Percentiles rank a stretch among this genome's conserved stretches.
Evolutionary conservation across 2,329 filamentous ascomycete species (phyloP).

Genomic region (Aspergillus fructus): DNA sequence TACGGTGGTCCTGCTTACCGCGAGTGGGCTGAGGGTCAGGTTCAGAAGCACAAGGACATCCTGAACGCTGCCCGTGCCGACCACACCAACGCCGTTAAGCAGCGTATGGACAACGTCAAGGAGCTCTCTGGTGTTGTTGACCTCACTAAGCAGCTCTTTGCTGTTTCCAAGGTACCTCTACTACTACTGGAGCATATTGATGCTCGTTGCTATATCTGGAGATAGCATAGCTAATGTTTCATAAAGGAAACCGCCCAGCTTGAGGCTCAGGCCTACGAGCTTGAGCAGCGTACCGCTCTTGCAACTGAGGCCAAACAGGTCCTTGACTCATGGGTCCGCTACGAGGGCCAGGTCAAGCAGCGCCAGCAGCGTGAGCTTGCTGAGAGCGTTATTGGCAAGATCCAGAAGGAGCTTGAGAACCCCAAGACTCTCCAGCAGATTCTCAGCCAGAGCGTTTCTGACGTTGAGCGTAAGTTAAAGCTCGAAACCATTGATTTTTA

Average conservation of each 20-base stretch:
- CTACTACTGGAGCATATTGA: background rate
- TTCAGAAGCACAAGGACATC: slow-evolving; percentile 90
- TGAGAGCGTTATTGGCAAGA: slow-evolving; percentile 90
- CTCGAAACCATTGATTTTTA: background rate
- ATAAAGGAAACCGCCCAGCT: slow-evolving; percentile 89
- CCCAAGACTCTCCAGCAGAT: slow-evolving; percentile 97
- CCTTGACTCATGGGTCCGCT: slow-evolving; percentile 97
- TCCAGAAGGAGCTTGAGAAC: slow-evolving; percentile 97
- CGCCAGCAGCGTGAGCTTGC: slow-evolving; percentile 97
- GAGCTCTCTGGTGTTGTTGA: slow-evolving; percentile 93
- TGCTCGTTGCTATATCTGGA: background rate
- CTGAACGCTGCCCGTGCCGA: slow-evolving; percentile 90
- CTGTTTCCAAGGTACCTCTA: slow-evolving; percentile 83
- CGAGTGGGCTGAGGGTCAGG: slow-evolving; percentile 87
- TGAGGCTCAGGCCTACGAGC: slow-evolving; percentile 93
- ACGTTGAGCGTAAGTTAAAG: slow-evolving; percentile 83
- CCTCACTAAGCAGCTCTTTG: slow-evolving; percentile 94
- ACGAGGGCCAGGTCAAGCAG: slow-evolving; percentile 98
- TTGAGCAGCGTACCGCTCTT: slow-evolving; percentile 93
- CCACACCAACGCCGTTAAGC: slow-evolving; percentile 94
- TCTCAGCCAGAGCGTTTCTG: slow-evolving; percentile 90
- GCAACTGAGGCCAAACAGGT: slow-evolving; percentile 91
- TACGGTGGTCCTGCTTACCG: slow-evolving; percentile 90
- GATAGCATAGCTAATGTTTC: slow-evolving; percentile 7
- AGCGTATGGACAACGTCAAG: slow-evolving; percentile 89